These are phyloP conservation scores for Suillus cothurnatus DNA, from an alignment of 768 basidiomycete genomes.

Conservation along the genomic window DNA sequence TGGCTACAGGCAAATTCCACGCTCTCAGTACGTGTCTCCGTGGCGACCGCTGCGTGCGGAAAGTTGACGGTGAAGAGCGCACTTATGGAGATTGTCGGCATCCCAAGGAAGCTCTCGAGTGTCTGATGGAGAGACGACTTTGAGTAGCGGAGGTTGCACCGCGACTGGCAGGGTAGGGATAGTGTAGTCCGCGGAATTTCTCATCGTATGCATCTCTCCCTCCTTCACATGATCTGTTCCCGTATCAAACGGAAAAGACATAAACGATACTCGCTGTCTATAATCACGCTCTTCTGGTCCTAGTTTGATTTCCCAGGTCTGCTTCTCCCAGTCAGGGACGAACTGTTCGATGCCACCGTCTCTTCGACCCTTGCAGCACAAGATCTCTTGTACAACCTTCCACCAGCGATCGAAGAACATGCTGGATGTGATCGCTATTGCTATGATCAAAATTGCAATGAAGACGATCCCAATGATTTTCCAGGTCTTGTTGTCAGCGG, in stretches of 20 bases:
- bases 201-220: not conserved
- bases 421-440: constrained; percentile 52
- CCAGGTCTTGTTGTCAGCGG: constrained; percentile 56
- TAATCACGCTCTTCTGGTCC: constrained; percentile 5
- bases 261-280: constrained; percentile 8
- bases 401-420: constrained; percentile 77
- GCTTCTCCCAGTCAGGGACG: constrained; percentile 64
- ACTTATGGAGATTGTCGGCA: constrained; percentile 14
- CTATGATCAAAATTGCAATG: constrained; percentile 62
- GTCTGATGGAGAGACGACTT: not conserved
- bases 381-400: constrained; percentile 55
- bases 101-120: constrained; percentile 31
- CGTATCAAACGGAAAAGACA: constrained; percentile 10
- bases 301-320: constrained; percentile 56
- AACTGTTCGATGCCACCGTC: constrained; percentile 49
- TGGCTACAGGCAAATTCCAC: not conserved
- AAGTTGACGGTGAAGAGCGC: constrained; percentile 22
- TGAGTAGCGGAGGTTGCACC: not conserved
- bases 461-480: constrained; percentile 71
- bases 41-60: constrained; percentile 20
- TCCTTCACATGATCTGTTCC: not conserved
- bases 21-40: constrained; percentile 4
- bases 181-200: constrained; percentile 6
- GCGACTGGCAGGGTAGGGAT: constrained; percentile 6
- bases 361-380: constrained; percentile 40